Base-by-base conservation (phyloP, 805 yeast genomes). In the Yamadazyma ubonensis region DNA sequence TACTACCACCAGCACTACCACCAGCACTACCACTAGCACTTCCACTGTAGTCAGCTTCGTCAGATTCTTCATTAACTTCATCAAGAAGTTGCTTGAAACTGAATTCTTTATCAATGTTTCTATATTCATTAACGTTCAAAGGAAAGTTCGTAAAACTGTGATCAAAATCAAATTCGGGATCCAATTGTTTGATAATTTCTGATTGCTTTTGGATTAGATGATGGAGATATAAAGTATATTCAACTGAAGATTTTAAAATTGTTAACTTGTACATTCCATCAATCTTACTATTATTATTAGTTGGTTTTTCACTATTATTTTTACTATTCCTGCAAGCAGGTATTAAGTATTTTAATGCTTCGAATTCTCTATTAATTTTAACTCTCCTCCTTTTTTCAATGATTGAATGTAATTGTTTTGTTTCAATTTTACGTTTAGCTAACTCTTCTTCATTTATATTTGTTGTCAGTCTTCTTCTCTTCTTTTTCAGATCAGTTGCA, bases 251-350 rank as follows among this genome's bases (percentile, higher is more conserved):
- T 57, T 86, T 89, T 29, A 86, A 63, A 20, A 86, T 83, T 3
- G 89, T 86, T 45, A 86, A 71, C 61, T 86, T 86, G 63, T 86
- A 87, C 80, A 86, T 82, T 14, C 84, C 83, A 44, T 78, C 82
- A 39, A 69, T 67, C 41, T 68, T 69, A 46, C 49, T 35, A 14
- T 48, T 44, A 11, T 49, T 43, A 18, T 48, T 49, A 10, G 46
- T 28, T 3, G 34, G 19, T 14, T 29, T 17, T 23, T 31, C 39
- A 6, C 33, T 20, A 29, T 22, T 16, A 9, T 55, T 40, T 21
- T 75, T 70, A 22, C 72, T 67, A 20, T 19, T 39, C 36, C 89
- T 67, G 56, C 95, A 86, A 9, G 91, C 89, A 1, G 95, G 95
- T 12, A 86, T 80, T 37, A 86, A 60, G 52, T 73, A 79, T 55